phyloP scores from a whole-genome alignment of 2,329 filamentous ascomycete genomes.

The Talaromyces sp. region DNA sequence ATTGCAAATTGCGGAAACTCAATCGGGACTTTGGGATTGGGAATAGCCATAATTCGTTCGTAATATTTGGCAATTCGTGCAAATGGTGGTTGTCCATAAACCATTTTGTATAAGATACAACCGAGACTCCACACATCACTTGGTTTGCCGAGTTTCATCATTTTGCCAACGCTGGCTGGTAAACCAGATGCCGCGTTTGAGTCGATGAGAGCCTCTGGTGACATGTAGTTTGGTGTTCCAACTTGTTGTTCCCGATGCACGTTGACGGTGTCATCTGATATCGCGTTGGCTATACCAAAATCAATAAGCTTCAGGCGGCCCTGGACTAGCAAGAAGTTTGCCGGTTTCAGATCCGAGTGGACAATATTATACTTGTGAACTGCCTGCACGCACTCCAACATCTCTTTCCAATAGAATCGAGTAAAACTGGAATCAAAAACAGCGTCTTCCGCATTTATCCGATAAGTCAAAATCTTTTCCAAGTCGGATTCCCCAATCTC shows the following conservation, averaged over 20 bases:
- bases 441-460: constrained; percentile 65
- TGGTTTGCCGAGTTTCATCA: constrained; percentile 94
- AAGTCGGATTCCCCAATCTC: constrained; percentile 94
- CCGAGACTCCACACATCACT: constrained; percentile 95
- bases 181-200: constrained; percentile 61
- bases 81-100: constrained; percentile 94
- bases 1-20: constrained; percentile 43
- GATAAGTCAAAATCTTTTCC: constrained; percentile 72
- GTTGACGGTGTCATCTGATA: constrained; percentile 94
- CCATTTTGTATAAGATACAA: constrained; percentile 97
- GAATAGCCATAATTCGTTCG: constrained; percentile 62
- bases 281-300: constrained; percentile 97
- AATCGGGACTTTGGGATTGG: constrained; percentile 46
- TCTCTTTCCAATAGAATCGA: constrained; percentile 98
- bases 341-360: constrained; percentile 93
- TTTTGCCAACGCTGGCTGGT: constrained; percentile 52
- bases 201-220: constrained; percentile 86
- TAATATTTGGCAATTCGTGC: constrained; percentile 85
- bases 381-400: constrained; percentile 89
- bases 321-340: constrained; percentile 90
- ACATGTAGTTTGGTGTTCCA: constrained; percentile 98
- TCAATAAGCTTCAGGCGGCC: constrained; percentile 93
- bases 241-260: constrained; percentile 94
- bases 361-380: constrained; percentile 90
- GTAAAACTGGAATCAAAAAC: constrained; percentile 84